phyloP scores from a whole-genome alignment of 345 rosid genomes.

The Microcos paniculata region DNA sequence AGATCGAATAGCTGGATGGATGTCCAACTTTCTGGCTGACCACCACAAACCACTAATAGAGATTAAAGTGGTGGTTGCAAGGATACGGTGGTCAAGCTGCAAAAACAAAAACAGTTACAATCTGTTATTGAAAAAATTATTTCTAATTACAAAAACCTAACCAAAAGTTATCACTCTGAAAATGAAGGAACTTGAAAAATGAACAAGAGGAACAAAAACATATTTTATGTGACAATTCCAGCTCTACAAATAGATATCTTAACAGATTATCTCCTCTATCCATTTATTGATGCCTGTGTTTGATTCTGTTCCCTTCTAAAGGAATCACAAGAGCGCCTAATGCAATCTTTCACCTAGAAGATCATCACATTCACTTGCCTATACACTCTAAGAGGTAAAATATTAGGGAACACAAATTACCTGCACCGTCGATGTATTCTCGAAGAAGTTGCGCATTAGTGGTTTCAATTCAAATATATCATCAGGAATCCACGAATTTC shows the following conservation, averaged over 20 bases:
- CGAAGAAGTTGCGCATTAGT: conserved; percentile 79
- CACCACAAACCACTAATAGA: conserved; percentile 69
- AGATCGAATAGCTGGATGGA: conserved; percentile 80
- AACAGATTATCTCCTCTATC: background rate
- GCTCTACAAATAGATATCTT: background rate
- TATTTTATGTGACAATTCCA: background rate
- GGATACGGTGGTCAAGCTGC: conserved; percentile 89
- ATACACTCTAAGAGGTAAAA: background rate
- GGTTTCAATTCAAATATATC: conserved; percentile 79
- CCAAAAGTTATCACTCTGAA: background rate
- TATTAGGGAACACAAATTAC: conserved; percentile 29
- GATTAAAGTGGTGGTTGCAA: conserved; percentile 65
- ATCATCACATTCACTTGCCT: background rate
- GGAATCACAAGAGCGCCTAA: background rate
- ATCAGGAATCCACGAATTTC: conserved; percentile 86
- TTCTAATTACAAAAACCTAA: background rate
- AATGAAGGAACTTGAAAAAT: background rate
- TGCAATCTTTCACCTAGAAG: background rate
- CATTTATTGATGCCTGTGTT: background rate
- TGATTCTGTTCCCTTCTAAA: background rate
- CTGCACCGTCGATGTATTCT: conserved; percentile 91
- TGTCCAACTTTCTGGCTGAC: conserved; percentile 73
- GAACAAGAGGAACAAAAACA: background rate
- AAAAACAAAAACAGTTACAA: background rate
- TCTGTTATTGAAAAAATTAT: background rate